Evolutionary conservation across 345 rosid genomes (phyloP), one percentile per base, ranked within the genome.

Genomic region (Firmiana major): DNA sequence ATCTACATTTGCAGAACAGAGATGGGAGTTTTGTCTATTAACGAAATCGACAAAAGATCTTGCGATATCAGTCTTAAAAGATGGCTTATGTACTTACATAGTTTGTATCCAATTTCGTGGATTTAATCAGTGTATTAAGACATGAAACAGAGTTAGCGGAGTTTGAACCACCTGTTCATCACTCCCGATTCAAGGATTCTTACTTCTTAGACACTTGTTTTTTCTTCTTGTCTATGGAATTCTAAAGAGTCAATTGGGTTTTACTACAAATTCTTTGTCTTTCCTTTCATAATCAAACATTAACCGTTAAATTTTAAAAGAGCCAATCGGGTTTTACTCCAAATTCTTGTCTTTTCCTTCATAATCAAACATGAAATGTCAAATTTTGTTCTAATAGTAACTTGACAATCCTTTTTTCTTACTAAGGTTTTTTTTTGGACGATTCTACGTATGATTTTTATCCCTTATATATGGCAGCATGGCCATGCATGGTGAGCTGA

Each of bases 41-140:
- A 67, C 81, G 80, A 69, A 83, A 80, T 54, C 81, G 72, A 74
- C 83, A 81, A 79, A 46, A 49, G 57, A 74, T 74, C 57, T 58
- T 3, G 3, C 7, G 0, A 51, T 2, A 67, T 77, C 65, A 42
- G 24, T 71, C 48, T 46, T 45, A 71, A 54, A 70, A 57, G n/a
- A 66, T 58, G 79, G 54, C 5, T 63, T 43, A 57, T 26, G 17
- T 19, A 21, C 59, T 70, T 48, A 70, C 74, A 49, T 28, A 49
- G 45, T 49, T 51, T 49, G 42, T 17, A 1, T 68, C 73, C 12
- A 15, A 7, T 68, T 31, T 63, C 19, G 10, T 71, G 43, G 42
- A 60, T 71, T 31, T 59, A 49, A 49, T 68, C 48, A 38, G 62
- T 42, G 75, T 60, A 78, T 24, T 28, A 66, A 65, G 69, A 34